Evolutionary conservation across 2,329 filamentous ascomycete species (phyloP), one percentile per base, ranked within the genome.

Genomic region (Hymenoscyphus linearis): DNA sequence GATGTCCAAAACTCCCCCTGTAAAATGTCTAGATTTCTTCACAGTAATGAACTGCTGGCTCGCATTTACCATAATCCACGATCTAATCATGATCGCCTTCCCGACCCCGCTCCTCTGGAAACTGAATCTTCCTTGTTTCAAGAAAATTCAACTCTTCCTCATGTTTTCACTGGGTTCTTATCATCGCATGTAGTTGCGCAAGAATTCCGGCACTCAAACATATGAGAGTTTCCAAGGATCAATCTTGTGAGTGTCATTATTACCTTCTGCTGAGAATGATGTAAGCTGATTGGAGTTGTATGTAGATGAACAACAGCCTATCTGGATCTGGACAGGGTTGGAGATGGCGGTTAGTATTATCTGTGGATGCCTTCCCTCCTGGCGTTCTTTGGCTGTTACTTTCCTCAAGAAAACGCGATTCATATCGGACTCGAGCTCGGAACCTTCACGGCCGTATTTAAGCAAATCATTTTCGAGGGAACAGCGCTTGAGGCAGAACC

Each of bases 11-110:
- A 27, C 14, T 0, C 10, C 44, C 2, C 62, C 52, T 9, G 50
- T 60, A 5, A 75, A 75, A 36, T 89, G 86, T 69, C 84, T 80
- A 60, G 81, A 87, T 69, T 83, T 87, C 55, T 78, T 86, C 61
- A 85, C 83, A 1, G 78, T 88, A 25, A 87, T 87, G 66, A 82
- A 88, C 9, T 85, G 83, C 9, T 88, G 85, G 1, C 84, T 86
- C 1, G 85, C 85, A 0, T 79, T 88, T 58, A 88, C 37, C 9
- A 26, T 58, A 26, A 4, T 34, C n/a, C 26, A 34, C 14, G 86
- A 89, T 64, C 73, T 88, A 37, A 82, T 83, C 37, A 83, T 89
- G 35, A 75, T 89, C 13, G 81, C 87, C 54, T 76, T 88, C 10
- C 86, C 85, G 0, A 84, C 88, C 74, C 85, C 85, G 1, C 83